Conservation (phyloP, 1,139 yeast species). For the Candida sp. region DNA sequence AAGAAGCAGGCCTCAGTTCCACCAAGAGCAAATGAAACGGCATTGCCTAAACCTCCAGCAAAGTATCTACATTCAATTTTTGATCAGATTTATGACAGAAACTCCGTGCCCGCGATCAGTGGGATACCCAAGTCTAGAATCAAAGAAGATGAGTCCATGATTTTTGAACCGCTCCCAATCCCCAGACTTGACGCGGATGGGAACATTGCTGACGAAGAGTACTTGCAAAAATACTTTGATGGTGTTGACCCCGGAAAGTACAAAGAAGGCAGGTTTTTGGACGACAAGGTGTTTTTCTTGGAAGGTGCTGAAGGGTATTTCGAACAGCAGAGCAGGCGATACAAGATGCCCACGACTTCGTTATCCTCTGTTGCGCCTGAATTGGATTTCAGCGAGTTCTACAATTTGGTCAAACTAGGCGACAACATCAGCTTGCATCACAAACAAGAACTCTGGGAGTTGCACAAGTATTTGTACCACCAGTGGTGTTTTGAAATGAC, state of each 20-base stretch:
- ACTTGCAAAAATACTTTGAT: constrained; percentile 32
- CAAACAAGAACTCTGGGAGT: constrained; percentile 31
- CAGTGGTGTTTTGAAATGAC: constrained; percentile 86
- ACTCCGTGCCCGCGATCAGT: constrained; percentile 29
- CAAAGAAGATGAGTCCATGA: constrained; percentile 8
- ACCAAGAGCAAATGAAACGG: background rate
- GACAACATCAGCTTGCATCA: constrained; percentile 47
- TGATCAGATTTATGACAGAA: constrained; percentile 11
- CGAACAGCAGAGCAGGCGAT: constrained; percentile 72
- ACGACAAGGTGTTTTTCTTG: constrained; percentile 64
- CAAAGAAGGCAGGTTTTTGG: constrained; percentile 39
- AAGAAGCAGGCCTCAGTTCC: constrained; percentile 1
- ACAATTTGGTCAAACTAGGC: constrained; percentile 48
- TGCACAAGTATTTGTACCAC: constrained; percentile 62
- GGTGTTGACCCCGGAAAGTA: constrained; percentile 27
- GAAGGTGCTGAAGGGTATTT: constrained; percentile 93
- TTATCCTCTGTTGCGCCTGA: constrained; percentile 70
- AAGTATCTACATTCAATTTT: constrained; percentile 14
- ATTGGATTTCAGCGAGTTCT: constrained; percentile 66
- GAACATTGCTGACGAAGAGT: constrained; percentile 32
- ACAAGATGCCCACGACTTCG: constrained; percentile 64
- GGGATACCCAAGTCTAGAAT: constrained; percentile 25
- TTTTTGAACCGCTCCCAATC: constrained; percentile 39
- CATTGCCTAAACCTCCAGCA: background rate
- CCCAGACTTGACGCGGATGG: constrained; percentile 39